A percentile compares a stretch with the other conserved stretches of the same genome.
Evolutionary conservation across 495 filamentous ascomycete genomes (phyloP).

Genomic region (Daldinia childiae): DNA sequence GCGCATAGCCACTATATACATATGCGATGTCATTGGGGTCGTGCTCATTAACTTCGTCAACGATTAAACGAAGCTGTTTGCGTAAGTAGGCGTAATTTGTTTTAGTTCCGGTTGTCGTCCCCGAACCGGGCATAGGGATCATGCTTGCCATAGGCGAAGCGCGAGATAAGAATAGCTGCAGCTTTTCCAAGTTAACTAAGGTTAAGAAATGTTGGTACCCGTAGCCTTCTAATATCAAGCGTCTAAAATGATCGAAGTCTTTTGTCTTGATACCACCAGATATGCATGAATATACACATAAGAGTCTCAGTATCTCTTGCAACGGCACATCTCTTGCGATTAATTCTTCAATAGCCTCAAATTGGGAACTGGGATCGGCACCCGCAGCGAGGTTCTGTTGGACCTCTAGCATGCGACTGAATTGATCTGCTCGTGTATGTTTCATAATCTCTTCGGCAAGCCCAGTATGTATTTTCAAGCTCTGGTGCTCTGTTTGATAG

Average conservation of each 20-base stretch:
- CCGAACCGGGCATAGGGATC: constrained; percentile 69
- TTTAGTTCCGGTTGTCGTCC: constrained; percentile 67
- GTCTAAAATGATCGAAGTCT: constrained; percentile 89
- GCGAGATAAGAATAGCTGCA: constrained; percentile 80
- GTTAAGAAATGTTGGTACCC: constrained; percentile 94
- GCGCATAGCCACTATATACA: constrained; percentile 96
- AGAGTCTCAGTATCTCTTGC: constrained; percentile 78
- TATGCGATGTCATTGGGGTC: constrained; percentile 98
- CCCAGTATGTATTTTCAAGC: constrained; percentile 87
- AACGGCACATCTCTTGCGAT: constrained; percentile 86
- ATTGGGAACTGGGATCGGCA: constrained; percentile 84
- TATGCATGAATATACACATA: constrained; percentile 92
- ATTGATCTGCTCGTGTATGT: constrained; percentile 85
- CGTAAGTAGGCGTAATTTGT: constrained; percentile 93
- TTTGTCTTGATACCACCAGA: constrained; percentile 85
- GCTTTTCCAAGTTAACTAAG: constrained; percentile 86
- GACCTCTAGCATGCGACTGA: constrained; percentile 87
- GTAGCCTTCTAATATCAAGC: constrained; percentile 88
- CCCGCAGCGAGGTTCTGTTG: constrained; percentile 97
- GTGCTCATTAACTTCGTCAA: constrained; percentile 96
- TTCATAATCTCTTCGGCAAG: constrained; percentile 96
- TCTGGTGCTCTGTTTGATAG: constrained; percentile 93
- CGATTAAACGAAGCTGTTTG: constrained; percentile 84
- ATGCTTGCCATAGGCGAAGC: constrained; percentile 75
- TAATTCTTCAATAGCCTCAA: constrained; percentile 90